Evolutionary conservation across 768 basidiomycete genomes (phyloP), one percentile per base, ranked within the genome.

Genomic region (Candolleomyces efflorescens): DNA sequence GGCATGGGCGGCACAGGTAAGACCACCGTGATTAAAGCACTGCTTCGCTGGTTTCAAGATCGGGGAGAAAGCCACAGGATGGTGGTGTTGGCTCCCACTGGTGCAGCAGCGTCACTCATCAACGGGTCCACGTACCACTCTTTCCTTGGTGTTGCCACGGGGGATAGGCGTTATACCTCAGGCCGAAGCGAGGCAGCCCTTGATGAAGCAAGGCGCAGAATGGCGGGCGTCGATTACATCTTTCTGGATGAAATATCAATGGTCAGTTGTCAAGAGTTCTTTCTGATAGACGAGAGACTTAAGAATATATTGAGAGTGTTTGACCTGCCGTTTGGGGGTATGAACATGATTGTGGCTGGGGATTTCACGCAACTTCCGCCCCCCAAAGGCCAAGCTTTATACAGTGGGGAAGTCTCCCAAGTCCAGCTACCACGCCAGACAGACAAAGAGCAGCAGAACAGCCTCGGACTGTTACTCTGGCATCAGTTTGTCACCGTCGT

Each of bases 331-430:
- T 52, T 52, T n/a, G 50, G 50, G 3, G 50, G 50, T 13, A 3
- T 52, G 5, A 52, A 32, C 27, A 17, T 75, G 47, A 71, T 75
- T 17, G 61, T 73, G 48, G 70, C 71, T 13, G 72, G 72, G 4
- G 72, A 75, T 51, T 73, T 75, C 64, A 69, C 66, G 1, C 73
- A 75, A 46, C 53, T 75, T 3, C 73, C 71, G 3, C 73, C 64
- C 7, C 59, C 58, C 2, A 41, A 47, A 1, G 61, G 52, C 20
- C 38, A 22, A 4, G 4, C 17, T 10, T 23, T 26, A 61, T 47
- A 47, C 23, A 24, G 23, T 63, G 11, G 59, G 53, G 5, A 41
- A 44, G 2, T 59, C 36, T 22, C 44, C 22, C 2, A 13, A 13
- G 9, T 20, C 5, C 62, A 32, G 32, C 39, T 7, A 3, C 36